Conservation (phyloP, 23 red algal species). For the Gracilaria gracilis region DNA sequence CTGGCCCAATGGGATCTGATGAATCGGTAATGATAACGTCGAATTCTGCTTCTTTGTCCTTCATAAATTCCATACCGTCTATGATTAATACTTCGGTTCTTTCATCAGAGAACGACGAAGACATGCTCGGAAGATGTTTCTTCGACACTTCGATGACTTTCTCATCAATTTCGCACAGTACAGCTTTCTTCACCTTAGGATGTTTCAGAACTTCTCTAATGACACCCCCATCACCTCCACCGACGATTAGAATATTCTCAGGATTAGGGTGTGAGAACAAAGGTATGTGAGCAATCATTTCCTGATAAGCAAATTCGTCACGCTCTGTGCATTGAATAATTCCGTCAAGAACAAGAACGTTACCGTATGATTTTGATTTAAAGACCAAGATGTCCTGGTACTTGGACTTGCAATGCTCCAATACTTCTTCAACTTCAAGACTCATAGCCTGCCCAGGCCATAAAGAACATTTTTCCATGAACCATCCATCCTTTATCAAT, state of each 20-base stretch:
- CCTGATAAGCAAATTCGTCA: constrained; percentile 99
- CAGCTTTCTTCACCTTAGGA: constrained; percentile 62
- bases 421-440: constrained; percentile 86
- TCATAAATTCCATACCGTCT: constrained; percentile 87
- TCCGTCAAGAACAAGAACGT: constrained; percentile 96
- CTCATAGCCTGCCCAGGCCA: constrained; percentile 97
- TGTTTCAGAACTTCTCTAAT: constrained; percentile 95
- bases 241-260: constrained; percentile 82
- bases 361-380: constrained; percentile 81
- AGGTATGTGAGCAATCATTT: constrained; percentile 96
- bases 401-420: constrained; percentile 54
- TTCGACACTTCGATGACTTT: constrained; percentile 80
- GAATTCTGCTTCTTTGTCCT: constrained; percentile 44
- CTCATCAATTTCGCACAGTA: constrained; percentile 95
- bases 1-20: constrained; percentile 95
- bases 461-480: constrained; percentile 75
- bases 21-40: constrained; percentile 98
- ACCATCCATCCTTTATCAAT: constrained; percentile 88
- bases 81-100: constrained; percentile 66
- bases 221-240: constrained; percentile 97
- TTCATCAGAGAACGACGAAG: constrained; percentile 53
- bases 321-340: constrained; percentile 96
- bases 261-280: constrained; percentile 86
- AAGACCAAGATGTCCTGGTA: constrained; percentile 97
- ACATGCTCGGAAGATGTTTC: constrained; percentile 68